Evolutionary conservation across 768 basidiomycete genomes (phyloP).

Genomic region (Mycena rebaudengoi): DNA sequence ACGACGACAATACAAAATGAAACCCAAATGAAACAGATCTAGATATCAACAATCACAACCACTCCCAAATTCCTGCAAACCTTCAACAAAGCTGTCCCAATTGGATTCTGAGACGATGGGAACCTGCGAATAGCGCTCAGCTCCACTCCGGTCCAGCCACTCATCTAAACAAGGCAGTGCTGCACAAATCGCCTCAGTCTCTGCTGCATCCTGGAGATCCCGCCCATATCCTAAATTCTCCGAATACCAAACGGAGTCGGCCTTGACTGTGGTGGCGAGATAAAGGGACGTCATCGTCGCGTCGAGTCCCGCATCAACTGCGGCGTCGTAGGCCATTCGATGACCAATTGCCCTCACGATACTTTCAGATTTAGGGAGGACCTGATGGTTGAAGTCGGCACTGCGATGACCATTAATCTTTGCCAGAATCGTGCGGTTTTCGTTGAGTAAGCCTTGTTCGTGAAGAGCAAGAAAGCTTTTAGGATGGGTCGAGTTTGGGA

Average conservation of each 20-base stretch:
- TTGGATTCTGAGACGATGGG: conserved; percentile 33
- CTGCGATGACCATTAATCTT: conserved; percentile 38
- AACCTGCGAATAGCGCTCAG: conserved; percentile 26
- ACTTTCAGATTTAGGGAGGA: conserved; percentile 51
- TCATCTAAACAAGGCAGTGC: conserved; percentile 36
- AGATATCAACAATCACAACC: too few species aligned
- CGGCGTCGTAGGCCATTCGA: conserved; percentile 55
- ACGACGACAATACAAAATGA: too few species aligned
- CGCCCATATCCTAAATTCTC: conserved; percentile 41
- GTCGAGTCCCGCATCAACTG: conserved; percentile 35
- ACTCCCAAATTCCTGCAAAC: conserved; percentile 2
- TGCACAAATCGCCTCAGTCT: conserved; percentile 40
- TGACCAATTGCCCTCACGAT: conserved; percentile 55
- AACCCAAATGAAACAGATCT: too few species aligned
- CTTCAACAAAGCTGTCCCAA: not conserved
- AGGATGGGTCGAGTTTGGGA: conserved; percentile 29
- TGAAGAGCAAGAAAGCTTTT: conserved; percentile 31
- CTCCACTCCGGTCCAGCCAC: conserved; percentile 17
- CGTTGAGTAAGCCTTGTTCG: conserved; percentile 26
- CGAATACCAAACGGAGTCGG: conserved; percentile 51
- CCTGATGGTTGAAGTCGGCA: conserved; percentile 38
- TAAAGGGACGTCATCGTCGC: conserved; percentile 47
- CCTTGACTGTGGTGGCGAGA: conserved; percentile 41
- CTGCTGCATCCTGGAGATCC: conserved; percentile 39
- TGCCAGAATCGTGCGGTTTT: conserved; percentile 28